Evolutionary conservation across 2,329 filamentous ascomycete species (phyloP), one percentile per base, ranked within the genome.

Genomic region (Dactylellina haptotyla): DNA sequence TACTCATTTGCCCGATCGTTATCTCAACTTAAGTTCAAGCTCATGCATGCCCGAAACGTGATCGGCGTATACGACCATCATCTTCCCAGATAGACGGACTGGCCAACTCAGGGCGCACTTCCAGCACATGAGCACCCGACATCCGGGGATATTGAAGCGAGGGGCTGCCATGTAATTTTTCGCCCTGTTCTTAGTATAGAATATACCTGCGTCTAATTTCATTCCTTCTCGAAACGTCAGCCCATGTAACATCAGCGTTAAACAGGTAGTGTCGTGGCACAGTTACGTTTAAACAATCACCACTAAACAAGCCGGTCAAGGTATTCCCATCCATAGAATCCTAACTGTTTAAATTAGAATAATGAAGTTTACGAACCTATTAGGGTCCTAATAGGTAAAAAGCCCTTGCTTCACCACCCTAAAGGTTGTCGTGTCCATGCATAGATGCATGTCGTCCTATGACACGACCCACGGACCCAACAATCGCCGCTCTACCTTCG

Each of bases 41-140:
- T 34, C 54, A 62, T 57, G 50, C 66, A 64, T 48, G 50, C 16
- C 39, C 66, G 51, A 64, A 71, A 71, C 66, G 51, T 58, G 58
- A 71, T 70, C 57, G 57, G 25, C 65, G 20, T 32, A 45, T 30
- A 30, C 30, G 2, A 12, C 46, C 12, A 50, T 50, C 12, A 14
- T 18, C n/a, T 46, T 50, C 25, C 6, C 20, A 12, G 14, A 50
- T 30, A 28, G 10, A 50, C 8, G 39, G 39, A 9, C 8, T 4
- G 39, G 14, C 12, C 46, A 6, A 28, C 23, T 12, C 46, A 46
- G n/a, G 4, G n/a, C n/a, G n/a, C n/a, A n/a, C n/a, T n/a, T n/a
- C n/a, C n/a, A n/a, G n/a, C n/a, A n/a, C n/a, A 4, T 20, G n/a
- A 41, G 37, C 37, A 41, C 4, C 5, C 16, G 14, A 16, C 14